A percentile compares a stretch with the other conserved stretches of the same genome.
These are phyloP conservation scores for Hymenoscyphus infarciens DNA, from an alignment of 2,329 filamentous ascomycete genomes.

Conservation along the genomic window DNA sequence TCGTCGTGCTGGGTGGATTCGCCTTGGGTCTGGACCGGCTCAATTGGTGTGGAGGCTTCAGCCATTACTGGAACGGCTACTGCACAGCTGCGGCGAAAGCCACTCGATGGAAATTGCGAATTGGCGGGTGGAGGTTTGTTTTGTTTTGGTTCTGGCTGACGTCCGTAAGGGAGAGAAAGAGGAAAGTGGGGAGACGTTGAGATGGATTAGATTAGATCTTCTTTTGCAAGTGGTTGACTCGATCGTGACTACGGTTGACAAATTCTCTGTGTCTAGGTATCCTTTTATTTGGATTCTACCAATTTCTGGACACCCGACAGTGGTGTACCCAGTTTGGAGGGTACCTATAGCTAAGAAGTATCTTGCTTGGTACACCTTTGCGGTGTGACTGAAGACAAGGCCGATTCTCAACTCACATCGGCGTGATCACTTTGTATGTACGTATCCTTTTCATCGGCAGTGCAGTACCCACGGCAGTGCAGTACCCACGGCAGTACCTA, in stretches of 20 bases:
- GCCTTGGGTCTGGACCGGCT: not conserved
- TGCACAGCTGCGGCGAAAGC: not conserved
- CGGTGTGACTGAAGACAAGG: no score
- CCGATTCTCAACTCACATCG: no score
- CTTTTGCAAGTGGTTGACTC: not conserved
- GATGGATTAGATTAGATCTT: conserved; percentile 14
- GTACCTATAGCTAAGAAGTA: no score
- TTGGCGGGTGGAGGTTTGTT: not conserved
- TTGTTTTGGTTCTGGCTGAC: conserved; percentile 1
- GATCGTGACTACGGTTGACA: not conserved
- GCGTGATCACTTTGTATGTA: no score
- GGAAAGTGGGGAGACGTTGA: conserved; percentile 8
- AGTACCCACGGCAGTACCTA: no score
- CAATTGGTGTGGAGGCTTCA: conserved; percentile 1
- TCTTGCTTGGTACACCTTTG: no score
- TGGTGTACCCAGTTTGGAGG: no score
- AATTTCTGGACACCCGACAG: no score
- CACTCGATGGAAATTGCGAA: not conserved
- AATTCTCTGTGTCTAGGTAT: no score
- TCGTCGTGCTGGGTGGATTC: not conserved
- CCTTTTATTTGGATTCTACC: no score
- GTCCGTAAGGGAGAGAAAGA: not conserved
- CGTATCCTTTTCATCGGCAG: no score
- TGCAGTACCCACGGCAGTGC: no score
- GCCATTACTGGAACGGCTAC: not conserved